A percentile compares a stretch with the other conserved stretches of the same genome.
Conservation (phyloP, 2,329 filamentous ascomycete genomes). For the Cercospora sp. region DNA sequence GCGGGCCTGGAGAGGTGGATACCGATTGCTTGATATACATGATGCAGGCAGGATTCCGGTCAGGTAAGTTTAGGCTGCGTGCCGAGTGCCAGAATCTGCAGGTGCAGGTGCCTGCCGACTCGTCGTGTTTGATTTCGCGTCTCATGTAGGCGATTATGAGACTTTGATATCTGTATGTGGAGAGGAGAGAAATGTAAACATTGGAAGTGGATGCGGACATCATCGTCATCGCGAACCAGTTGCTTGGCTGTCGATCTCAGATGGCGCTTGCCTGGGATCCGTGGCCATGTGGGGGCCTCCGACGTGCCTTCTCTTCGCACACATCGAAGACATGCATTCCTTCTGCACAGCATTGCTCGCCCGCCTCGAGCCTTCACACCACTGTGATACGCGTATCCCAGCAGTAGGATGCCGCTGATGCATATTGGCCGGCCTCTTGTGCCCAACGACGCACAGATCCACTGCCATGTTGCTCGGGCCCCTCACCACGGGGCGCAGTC, state of each 20-base stretch:
- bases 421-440: too few species aligned
- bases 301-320: too few species aligned
- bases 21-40: constrained; percentile 1
- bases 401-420: too few species aligned
- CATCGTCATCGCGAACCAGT: background rate
- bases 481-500: too few species aligned
- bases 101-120: background rate
- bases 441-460: too few species aligned
- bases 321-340: too few species aligned
- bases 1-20: constrained; percentile 6
- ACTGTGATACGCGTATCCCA: too few species aligned
- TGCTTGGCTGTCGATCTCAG: background rate
- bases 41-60: constrained; percentile 9
- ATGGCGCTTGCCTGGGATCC: background rate
- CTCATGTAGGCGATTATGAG: background rate
- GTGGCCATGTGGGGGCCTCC: background rate
- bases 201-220: background rate
- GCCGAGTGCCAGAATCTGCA: background rate
- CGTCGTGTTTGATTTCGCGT: background rate
- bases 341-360: too few species aligned
- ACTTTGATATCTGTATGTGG: background rate
- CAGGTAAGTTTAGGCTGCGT: constrained; percentile 2
- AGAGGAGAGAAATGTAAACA: background rate
- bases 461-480: too few species aligned
- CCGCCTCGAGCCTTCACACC: too few species aligned